These are phyloP conservation scores for Apophysomyces variabilis DNA, from an alignment of 371 early-diverging fungal genomes.

Conservation along the genomic window DNA sequence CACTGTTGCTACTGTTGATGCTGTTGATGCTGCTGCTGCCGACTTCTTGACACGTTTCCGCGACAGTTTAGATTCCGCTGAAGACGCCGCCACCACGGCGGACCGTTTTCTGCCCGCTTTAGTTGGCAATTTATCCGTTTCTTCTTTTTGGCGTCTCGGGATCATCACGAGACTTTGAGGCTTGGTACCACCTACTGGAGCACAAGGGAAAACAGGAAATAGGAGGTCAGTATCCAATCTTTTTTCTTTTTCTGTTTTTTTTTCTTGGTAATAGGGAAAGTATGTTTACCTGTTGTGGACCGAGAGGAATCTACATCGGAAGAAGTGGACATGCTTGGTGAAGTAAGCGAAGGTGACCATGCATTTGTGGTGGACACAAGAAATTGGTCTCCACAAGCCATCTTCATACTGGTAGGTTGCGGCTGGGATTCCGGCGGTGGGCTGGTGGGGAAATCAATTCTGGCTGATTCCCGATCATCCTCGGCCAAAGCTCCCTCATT, in stretches of 20 bases:
- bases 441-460: slow-evolving; percentile 6
- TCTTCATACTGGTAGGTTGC: not conserved
- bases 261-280: not conserved
- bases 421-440: slow-evolving; percentile 5
- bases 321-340: slow-evolving; percentile 5
- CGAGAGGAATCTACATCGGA: slow-evolving; percentile 7
- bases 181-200: slow-evolving; percentile 1
- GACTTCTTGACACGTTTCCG: slow-evolving; percentile 8
- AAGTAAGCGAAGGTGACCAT: slow-evolving; percentile 8
- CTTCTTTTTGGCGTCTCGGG: slow-evolving; percentile 1
- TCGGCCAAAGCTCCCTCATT: not conserved
- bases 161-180: slow-evolving; percentile 10
- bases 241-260: not conserved
- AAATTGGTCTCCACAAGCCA: not conserved
- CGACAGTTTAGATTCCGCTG: not conserved
- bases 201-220: not conserved
- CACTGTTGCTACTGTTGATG: not conserved
- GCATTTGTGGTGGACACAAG: slow-evolving; percentile 3
- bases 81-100: slow-evolving; percentile 11
- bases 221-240: not conserved
- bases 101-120: slow-evolving; percentile 8
- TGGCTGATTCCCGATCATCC: not conserved
- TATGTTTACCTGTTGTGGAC: not conserved
- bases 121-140: not conserved
- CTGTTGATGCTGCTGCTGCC: not conserved